These are phyloP conservation scores for Monosporascus sp. DNA, from an alignment of 2,329 filamentous ascomycete genomes.

Conservation along the genomic window DNA sequence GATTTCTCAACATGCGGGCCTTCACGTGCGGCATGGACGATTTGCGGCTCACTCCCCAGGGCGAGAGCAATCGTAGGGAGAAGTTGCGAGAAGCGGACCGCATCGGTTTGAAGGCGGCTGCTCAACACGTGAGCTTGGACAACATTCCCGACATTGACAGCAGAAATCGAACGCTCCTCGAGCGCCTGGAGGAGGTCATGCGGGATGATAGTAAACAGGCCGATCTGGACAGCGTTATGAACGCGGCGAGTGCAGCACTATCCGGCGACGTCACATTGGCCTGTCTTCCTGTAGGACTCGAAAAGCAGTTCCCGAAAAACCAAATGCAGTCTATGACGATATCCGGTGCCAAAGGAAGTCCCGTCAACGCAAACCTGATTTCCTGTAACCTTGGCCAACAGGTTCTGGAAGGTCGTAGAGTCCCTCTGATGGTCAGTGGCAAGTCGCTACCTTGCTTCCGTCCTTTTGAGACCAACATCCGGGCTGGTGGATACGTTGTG, in stretches of 20 bases:
- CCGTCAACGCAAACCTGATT: constrained; percentile 94
- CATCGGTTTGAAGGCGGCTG: constrained; percentile 73
- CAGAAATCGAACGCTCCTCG: constrained; percentile 65
- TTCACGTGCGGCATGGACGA: constrained; percentile 98
- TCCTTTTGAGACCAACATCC: constrained; percentile 81
- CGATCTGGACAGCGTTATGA: constrained; percentile 84
- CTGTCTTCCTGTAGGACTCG: constrained; percentile 76
- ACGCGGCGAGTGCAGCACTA: constrained; percentile 61
- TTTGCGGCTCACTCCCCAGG: constrained; percentile 73
- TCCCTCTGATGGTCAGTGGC: constrained; percentile 95
- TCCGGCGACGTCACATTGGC: constrained; percentile 73
- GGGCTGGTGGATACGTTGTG: constrained; percentile 89
- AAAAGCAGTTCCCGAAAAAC: constrained; percentile 91
- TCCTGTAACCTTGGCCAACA: constrained; percentile 97
- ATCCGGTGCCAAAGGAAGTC: constrained; percentile 88
- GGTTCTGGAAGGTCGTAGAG: constrained; percentile 88
- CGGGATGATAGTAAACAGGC: constrained; percentile 88
- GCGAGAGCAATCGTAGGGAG: constrained; percentile 65
- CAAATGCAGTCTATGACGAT: constrained; percentile 99
- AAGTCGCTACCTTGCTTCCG: constrained; percentile 94
- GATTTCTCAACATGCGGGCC: constrained; percentile 85
- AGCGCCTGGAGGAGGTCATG: constrained; percentile 80
- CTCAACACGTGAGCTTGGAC: constrained; percentile 82
- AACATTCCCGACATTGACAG: constrained; percentile 48
- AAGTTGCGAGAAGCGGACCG: constrained; percentile 61